Base-by-base conservation (phyloP, 305 asterid species). In the Solanum hybrid region DNA sequence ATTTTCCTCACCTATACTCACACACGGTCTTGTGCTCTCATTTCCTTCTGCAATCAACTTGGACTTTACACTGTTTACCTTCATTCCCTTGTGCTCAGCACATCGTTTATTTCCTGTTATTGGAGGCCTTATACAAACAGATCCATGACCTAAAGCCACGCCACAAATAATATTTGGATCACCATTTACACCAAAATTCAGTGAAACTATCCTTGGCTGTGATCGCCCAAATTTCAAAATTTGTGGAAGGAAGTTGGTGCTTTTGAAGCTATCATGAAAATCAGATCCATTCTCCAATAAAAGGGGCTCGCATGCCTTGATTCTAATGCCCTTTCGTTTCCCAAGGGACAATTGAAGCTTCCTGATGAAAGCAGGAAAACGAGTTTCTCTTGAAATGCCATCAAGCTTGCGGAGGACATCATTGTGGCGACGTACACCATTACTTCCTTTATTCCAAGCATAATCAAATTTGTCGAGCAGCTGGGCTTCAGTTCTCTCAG, bases 401-500 rank as follows among this genome's bases (percentile, higher is more conserved):
- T 93, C 93, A 26, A 96, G 91, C 89, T 93, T 93, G 79, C 76
- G 91, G 92, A 76, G 88, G 91, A 96, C 93, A 87, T 95, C 98
- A 79, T 92, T 91, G 36, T 89, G 94, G 76, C 99, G 98, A 51
- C 99, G 98, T 81, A 89, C 86, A 20, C 97, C 98, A 79, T 97
- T 97, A 89, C 94, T 93, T 68, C 94, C 97, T 91, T 92, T 96
- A 95, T 97, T 97, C 98, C 99, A 97, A 22, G 99, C 98, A 87
- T 96, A 97, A 91, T 97, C 98, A 92, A 96, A 97, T 72, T 29
- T 94, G 76, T 92, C 93, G 51, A 97, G 98, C 92, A 97, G 93
- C 90, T 93, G 93, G 80, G 94, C 92, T 93, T 97, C 99, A 38
- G 98, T 95, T 90, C 89, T 91, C 94, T 94, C 98, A 11, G 99